Percentiles rank a stretch among this genome's conserved stretches.
These are phyloP conservation scores for Aureobasidium sp. DNA, from an alignment of 2,329 filamentous ascomycete genomes.

Conservation along the genomic window DNA sequence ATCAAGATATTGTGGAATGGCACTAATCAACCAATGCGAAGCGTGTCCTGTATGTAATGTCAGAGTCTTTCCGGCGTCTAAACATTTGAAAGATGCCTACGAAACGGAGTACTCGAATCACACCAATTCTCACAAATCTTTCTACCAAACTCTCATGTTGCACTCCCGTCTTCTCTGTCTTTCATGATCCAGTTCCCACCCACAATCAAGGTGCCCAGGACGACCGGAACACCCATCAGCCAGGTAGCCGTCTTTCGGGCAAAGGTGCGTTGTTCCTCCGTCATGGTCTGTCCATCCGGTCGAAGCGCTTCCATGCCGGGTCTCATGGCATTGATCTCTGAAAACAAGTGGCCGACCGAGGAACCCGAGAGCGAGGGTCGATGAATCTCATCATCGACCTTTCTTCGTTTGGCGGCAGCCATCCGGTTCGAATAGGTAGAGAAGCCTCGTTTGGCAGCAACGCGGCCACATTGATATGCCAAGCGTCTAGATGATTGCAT, in stretches of 20 bases:
- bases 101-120: conserved; percentile 3
- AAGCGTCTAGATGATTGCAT: background rate
- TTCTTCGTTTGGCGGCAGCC: background rate
- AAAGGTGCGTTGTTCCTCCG: conserved; percentile 23
- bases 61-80: background rate
- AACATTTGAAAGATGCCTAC: background rate
- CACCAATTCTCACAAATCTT: background rate
- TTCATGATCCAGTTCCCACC: conserved; percentile 13
- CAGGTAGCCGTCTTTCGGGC: conserved; percentile 21
- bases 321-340: conserved; percentile 26
- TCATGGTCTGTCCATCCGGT: conserved; percentile 24
- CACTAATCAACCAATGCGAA: too few species aligned
- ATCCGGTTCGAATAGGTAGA: background rate
- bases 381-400: conserved; percentile 17
- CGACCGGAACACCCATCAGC: conserved; percentile 21
- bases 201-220: conserved; percentile 20
- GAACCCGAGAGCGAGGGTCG: conserved; percentile 25
- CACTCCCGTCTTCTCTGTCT: background rate
- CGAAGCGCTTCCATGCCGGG: conserved; percentile 25
- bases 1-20: background rate
- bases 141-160: background rate
- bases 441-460: background rate
- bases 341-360: conserved; percentile 26
- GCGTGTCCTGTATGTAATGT: background rate
- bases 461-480: background rate